phyloP scores from a whole-genome alignment of 768 basidiomycete species.

The Lactifluus echinatus region DNA sequence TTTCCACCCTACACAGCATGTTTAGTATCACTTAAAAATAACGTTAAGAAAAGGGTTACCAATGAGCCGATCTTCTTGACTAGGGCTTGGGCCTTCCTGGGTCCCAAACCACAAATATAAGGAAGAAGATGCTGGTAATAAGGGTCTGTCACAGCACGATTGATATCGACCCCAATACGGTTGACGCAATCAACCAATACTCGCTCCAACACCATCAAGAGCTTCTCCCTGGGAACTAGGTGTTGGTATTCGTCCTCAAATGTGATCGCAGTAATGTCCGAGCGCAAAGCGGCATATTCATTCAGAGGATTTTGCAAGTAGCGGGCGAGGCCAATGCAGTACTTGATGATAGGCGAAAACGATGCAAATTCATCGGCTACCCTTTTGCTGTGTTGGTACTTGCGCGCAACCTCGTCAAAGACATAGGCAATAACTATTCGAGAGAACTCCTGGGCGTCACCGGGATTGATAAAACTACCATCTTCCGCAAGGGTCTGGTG shows the following conservation, averaged over 20 bases:
- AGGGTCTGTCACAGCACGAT: constrained; percentile 77
- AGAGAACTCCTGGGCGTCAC: constrained; percentile 30
- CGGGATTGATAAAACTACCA: constrained; percentile 11
- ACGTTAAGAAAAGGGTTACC: constrained; percentile 37
- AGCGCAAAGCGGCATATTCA: constrained; percentile 85
- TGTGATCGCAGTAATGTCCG: constrained; percentile 73
- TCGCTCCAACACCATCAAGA: constrained; percentile 73
- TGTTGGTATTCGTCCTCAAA: constrained; percentile 85
- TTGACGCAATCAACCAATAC: constrained; percentile 86
- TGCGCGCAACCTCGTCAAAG: constrained; percentile 84
- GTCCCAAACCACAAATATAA: constrained; percentile 89
- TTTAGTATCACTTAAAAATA: background rate
- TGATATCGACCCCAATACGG: constrained; percentile 92
- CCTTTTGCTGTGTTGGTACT: constrained; percentile 87
- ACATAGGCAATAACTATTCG: constrained; percentile 75
- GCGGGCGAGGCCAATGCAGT: constrained; percentile 89
- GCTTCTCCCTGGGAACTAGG: constrained; percentile 76
- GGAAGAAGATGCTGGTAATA: constrained; percentile 87
- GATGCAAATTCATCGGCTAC: constrained; percentile 77
- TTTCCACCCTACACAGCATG: constrained; percentile 61
- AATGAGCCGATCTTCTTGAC: constrained; percentile 70
- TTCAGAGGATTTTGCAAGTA: constrained; percentile 91
- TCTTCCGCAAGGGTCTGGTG: constrained; percentile 10
- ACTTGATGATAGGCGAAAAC: constrained; percentile 71
- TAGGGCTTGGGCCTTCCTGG: constrained; percentile 82